Conservation (phyloP, 75 land plant species). For the Pseudotsuga menziesii region DNA sequence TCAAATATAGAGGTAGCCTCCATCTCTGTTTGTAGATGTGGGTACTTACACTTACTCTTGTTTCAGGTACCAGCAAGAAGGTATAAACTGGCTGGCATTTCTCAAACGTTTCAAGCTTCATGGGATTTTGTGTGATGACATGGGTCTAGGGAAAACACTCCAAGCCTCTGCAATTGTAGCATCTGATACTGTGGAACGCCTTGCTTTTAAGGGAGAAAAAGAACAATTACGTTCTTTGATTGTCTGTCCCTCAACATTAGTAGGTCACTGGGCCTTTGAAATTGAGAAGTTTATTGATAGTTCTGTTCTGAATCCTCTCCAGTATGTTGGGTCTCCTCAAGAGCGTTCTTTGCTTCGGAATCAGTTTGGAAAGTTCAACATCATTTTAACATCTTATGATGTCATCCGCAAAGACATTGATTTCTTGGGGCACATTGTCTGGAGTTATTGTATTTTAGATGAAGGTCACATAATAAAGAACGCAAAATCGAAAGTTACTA, state of each 20-base stretch:
- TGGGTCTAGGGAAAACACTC: constrained; percentile 99
- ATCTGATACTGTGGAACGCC: constrained; percentile 74
- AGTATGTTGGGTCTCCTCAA: constrained; percentile 82
- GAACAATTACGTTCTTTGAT: constrained; percentile 61
- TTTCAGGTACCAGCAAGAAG: constrained; percentile 97
- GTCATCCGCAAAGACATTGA: constrained; percentile 92
- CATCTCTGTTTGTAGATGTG: background rate
- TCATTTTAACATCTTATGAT: constrained; percentile 95
- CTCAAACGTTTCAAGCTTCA: constrained; percentile 93
- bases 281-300: constrained; percentile 89
- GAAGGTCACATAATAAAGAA: constrained; percentile 98
- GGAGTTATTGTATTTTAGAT: constrained; percentile 97
- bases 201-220: constrained; percentile 21
- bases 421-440: constrained; percentile 50
- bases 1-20: background rate
- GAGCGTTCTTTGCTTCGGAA: constrained; percentile 57
- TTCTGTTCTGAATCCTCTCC: constrained; percentile 71
- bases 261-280: constrained; percentile 98
- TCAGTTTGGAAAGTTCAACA: constrained; percentile 58
- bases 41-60: background rate
- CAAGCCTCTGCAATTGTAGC: constrained; percentile 98
- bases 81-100: constrained; percentile 97
- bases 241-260: constrained; percentile 94
- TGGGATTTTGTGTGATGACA: constrained; percentile 98
- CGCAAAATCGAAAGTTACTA: constrained; percentile 85